Evolutionary conservation across 495 filamentous ascomycete species (phyloP).

Genomic region (Neurospora terricola): DNA sequence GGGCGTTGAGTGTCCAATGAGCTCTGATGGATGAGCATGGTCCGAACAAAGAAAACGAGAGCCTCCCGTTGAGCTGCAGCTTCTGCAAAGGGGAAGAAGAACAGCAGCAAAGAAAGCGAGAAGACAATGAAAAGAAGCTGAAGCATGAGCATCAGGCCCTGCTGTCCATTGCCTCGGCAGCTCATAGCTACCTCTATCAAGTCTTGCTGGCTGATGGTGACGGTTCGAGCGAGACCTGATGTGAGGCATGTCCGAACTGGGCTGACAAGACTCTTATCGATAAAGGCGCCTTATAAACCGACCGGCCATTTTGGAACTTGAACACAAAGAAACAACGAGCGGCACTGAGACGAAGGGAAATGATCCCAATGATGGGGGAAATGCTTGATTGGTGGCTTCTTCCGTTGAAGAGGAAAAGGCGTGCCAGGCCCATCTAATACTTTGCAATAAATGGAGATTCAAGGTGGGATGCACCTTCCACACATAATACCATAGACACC

Average conservation of each 20-base stretch:
- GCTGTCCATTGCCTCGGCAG: background rate
- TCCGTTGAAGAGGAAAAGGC: too few species aligned
- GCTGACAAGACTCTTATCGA: background rate
- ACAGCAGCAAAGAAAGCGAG: background rate
- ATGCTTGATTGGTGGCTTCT: background rate
- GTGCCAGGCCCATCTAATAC: too few species aligned
- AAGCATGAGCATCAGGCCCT: too few species aligned
- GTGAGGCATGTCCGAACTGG: background rate
- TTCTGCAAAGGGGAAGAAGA: background rate
- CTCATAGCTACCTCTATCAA: background rate
- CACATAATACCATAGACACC: background rate
- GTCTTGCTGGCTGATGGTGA: background rate
- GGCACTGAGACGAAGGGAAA: background rate
- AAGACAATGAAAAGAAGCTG: background rate
- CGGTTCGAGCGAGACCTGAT: background rate
- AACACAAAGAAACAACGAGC: background rate
- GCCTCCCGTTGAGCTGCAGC: background rate
- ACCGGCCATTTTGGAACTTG: background rate
- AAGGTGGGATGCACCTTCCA: background rate
- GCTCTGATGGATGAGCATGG: background rate
- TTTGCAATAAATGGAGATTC: background rate
- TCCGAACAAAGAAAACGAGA: background rate
- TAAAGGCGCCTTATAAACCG: background rate
- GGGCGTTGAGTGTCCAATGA: background rate
- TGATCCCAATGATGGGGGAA: background rate